phyloP scores from a whole-genome alignment of 148 eudicot genomes.

The Silene uniflora region DNA sequence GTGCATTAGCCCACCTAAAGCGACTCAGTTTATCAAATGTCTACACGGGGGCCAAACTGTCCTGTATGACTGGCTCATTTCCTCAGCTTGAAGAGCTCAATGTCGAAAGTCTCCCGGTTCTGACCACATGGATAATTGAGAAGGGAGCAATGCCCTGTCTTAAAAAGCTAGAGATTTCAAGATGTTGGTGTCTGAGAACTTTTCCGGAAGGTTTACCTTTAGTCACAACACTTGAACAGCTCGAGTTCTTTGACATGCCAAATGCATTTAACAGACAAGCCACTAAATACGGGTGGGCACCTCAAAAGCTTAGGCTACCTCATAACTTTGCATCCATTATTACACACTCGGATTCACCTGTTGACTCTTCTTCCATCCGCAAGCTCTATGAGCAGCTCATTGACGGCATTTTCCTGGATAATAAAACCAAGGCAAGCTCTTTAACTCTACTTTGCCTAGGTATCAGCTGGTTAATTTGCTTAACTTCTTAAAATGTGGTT shows the following conservation, averaged over 20 bases:
- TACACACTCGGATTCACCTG: constrained; percentile 12
- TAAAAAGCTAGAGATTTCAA: constrained; percentile 15
- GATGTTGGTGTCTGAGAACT: background rate
- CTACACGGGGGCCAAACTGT: background rate
- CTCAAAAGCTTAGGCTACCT: constrained; percentile 5
- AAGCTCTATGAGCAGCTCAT: constrained; percentile 16
- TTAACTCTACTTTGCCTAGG: background rate
- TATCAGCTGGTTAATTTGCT: background rate
- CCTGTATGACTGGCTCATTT: background rate
- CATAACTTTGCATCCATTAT: constrained; percentile 15
- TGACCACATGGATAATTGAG: constrained; percentile 4
- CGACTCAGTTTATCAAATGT: constrained; percentile 19
- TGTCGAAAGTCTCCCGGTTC: background rate
- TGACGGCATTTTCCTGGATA: constrained; percentile 1
- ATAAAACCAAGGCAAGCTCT: constrained; percentile 18
- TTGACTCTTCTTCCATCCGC: constrained; percentile 13
- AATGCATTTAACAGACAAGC: background rate
- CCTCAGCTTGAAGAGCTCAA: constrained; percentile 17
- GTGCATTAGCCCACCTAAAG: constrained; percentile 16
- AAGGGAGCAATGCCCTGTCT: constrained; percentile 14
- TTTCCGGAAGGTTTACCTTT: constrained; percentile 7
- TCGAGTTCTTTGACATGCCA: constrained; percentile 16
- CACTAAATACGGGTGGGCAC: constrained; percentile 1
- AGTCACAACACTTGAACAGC: constrained; percentile 14
- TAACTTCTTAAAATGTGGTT: background rate